Evolutionary conservation across 2,329 filamentous ascomycete genomes (phyloP), one percentile per base, ranked within the genome.

Genomic region (Cercospora janseana): DNA sequence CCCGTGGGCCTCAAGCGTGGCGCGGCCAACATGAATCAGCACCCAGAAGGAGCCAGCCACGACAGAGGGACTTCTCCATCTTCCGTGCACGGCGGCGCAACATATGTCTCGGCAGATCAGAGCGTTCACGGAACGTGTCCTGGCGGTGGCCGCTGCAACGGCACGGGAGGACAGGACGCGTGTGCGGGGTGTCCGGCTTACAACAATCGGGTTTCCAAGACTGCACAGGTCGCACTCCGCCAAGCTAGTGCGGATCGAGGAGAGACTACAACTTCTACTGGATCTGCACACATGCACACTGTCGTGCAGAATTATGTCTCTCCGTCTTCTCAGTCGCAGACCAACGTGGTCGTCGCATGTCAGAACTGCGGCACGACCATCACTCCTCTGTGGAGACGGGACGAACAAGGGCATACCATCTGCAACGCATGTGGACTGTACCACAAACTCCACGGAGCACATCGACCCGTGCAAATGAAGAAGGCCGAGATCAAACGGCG

Each of bases 381-480:
- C 48, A 98, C 93, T 32, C 93, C 93, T 10, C 76, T 98, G 10
- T 98, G 93, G 93, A 81, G 93, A 65, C 81, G 93, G 63, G 93
- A 97, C 66, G 92, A 95, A 69, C 85, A 85, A 60, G 93, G 93
- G 1, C 91, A 96, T 71, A 95, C 92, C 4, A 98, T 98, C 57
- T 98, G 93, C 75, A 98, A 98, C 70, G 93, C 93, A 44, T 98
- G 93, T 74, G 93, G 92, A 4, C 75, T 98, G 3, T 98, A 98
- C 69, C 90, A 94, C 74, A 97, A 97, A 70, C 82, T 98, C 2
- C 93, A 98, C 67, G 91, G 91, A 47, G 84, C 90, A 23, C 92
- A 96, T 69, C 81, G 93, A 32, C 93, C 93, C 0, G 88, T 93
- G 4, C 89, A 89, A n/a, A 97, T 98, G 93, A 98, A 97, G 71